A percentile compares a stretch with the other conserved stretches of the same genome.
Conservation (phyloP, 805 yeast species). For the Zygosaccharomyces bailii region DNA sequence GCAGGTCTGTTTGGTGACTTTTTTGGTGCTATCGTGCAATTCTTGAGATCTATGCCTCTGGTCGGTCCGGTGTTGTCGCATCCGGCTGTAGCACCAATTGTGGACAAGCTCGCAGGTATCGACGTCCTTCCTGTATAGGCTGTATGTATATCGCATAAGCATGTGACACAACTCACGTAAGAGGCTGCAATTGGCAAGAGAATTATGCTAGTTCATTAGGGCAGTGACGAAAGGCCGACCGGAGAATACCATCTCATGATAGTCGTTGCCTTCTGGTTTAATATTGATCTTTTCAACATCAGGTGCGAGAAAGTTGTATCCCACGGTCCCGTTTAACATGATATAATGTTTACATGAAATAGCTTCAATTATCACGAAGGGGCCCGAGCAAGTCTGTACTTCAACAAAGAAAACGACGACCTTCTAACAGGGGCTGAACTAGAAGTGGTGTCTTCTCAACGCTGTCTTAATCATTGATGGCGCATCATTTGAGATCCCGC, state of each 20-base stretch:
- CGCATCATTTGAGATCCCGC: constrained; percentile 16
- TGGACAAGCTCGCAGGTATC: constrained; percentile 63
- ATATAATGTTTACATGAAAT: constrained; percentile 2
- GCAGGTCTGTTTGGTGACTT: constrained; percentile 90
- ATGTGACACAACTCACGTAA: neutral
- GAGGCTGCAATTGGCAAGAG: neutral
- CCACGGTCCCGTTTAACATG: constrained; percentile 4
- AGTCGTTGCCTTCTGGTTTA: too few species aligned
- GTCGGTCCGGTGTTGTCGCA: constrained; percentile 81
- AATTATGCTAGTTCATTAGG: too few species aligned
- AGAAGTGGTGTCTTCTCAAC: neutral
- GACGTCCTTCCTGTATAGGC: constrained; percentile 59
- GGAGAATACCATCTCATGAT: neutral
- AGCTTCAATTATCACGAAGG: constrained; percentile 2
- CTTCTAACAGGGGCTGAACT: neutral
- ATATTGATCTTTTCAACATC: too few species aligned
- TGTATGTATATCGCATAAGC: constrained; percentile 2
- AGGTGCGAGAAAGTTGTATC: neutral
- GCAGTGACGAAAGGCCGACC: too few species aligned
- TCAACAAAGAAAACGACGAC: neutral
- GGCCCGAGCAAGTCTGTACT: neutral
- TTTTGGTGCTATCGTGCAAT: constrained; percentile 82
- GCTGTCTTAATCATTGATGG: constrained; percentile 10
- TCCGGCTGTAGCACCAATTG: constrained; percentile 75
- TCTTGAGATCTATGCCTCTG: constrained; percentile 80